Base-by-base conservation (phyloP, 2,329 filamentous ascomycete genomes). In the Dactylella cylindrospora region DNA sequence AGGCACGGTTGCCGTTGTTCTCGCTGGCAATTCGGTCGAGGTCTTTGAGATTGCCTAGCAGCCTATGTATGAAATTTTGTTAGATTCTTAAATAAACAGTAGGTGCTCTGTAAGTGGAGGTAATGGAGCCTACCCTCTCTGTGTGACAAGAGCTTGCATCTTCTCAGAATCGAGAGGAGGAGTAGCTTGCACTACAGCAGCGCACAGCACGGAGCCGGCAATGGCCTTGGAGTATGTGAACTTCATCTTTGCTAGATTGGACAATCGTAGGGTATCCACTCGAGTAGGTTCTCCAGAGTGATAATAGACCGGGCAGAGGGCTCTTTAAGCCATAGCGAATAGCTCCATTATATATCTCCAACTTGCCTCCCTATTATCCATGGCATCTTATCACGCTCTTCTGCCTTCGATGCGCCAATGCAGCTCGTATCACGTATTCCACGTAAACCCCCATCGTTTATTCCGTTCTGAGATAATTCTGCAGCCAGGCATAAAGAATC, bases 1-100 rank as follows among this genome's bases (percentile, higher is more conserved):
- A 83, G 3, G 81, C 81, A 44, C 81, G 76, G 70, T 82, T 83
- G 12, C 80, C 80, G 31, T 78, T 79, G 66, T 84, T 79, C 45
- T 76, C 73, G 23, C 71, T 71, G 9, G 76, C 80, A 49, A 83
- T 83, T 35, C 75, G 71, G 68, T 83, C 74, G 4, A 84, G 73
- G 54, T 77, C 74, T 67, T 75, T 73, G n/a, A 84, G 76, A 38
- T 79, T 79, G 50, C 75, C 73, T 70, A 78, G 74, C 15, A 84
- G 72, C 17, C 80, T 81, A 44, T 23, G 20, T 6, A 20, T 8
- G 41, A 39, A 23, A 26, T 31, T 8, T 28, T 15, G 15, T 51
- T 31, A 8, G 10, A 32, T 9, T 8, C 5, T 32, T 7, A 49
- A 19, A n/a, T 29, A 25, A 7, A 35, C 6, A 19, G 44, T 44